Percentiles rank a stretch among this genome's conserved stretches.
Conservation (phyloP, 2,329 filamentous ascomycete species). For the Cladosporium sp. region DNA sequence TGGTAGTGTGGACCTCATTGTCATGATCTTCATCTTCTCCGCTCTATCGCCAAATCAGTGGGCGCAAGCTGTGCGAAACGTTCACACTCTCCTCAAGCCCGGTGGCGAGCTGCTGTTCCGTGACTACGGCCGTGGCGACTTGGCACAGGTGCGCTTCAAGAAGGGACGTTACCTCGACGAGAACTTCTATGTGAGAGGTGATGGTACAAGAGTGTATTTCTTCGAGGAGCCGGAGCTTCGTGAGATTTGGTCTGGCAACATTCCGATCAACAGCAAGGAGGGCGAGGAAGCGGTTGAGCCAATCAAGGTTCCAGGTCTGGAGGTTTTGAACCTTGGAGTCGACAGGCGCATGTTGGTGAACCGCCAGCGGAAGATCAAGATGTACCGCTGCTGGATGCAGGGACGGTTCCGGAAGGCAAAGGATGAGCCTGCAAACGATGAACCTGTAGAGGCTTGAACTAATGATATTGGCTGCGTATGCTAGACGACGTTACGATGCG, state of each 20-base stretch:
- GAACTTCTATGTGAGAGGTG: conserved; percentile 95
- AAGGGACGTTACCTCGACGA: conserved; percentile 92
- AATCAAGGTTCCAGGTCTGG: conserved; percentile 48
- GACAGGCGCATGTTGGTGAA: conserved; percentile 92
- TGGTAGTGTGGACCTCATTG: conserved; percentile 82
- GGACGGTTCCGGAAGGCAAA: conserved; percentile 69
- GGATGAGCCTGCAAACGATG: neutral
- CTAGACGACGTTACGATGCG: conserved; percentile 6
- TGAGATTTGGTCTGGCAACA: conserved; percentile 68
- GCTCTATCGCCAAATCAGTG: conserved; percentile 84
- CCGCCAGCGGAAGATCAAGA: conserved; percentile 84
- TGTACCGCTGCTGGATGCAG: conserved; percentile 98
- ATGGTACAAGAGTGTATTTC: conserved; percentile 96
- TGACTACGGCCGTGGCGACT: conserved; percentile 92
- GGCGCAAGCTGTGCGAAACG: conserved; percentile 76
- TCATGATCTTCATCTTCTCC: conserved; percentile 97
- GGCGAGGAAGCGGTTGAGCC: conserved; percentile 23
- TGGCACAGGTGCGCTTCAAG: conserved; percentile 96
- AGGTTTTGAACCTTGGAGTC: conserved; percentile 75
- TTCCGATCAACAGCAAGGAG: conserved; percentile 21
- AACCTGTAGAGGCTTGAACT: neutral
- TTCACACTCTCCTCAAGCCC: conserved; percentile 80
- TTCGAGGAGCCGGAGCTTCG: conserved; percentile 84
- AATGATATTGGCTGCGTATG: neutral
- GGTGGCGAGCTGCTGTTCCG: conserved; percentile 93